Base-by-base conservation (phyloP, 768 basidiomycete genomes). In the Auriscalpium vulgare region DNA sequence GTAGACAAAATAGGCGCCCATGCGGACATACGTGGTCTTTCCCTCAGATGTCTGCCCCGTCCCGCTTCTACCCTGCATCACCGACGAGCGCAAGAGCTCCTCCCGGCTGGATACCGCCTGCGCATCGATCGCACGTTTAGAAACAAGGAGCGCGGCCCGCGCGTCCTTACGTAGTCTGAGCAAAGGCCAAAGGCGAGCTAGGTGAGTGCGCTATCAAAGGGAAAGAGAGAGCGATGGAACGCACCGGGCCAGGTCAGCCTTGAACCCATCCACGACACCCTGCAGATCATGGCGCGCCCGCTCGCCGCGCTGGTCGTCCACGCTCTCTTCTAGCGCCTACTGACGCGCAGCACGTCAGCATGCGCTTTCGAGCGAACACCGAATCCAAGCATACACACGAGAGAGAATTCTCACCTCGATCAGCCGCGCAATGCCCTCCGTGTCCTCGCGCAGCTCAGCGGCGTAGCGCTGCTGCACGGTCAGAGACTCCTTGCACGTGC, bases 371-470 rank as follows among this genome's bases (percentile, higher is more conserved):
- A 93, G 68, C 46, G 75, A 74, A 87, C 90, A 66, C 48, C 59
- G 57, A 63, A 13, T 47, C 7, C n/a, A 16, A 57, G 55, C 11
- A 16, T 50, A 16, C 23, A n/a, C 37, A 51, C 38, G 48, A 35
- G 11, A 34, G 10, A 8, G 34, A 9, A 16, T 29, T 8, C 17
- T 57, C 58, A 88, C 85, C 74, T 95, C 88, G n/a, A 95, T 72
- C 54, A 85, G 81, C 40, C 75, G 74, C 8, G 75, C 73, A 19
- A 88, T 75, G 0, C 71, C 64, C 38, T 85, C 84, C 16, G 92
- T 70, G 64, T 94, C 92, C 53, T 87, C 86, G 35, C 90, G 75
- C 56, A 94, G 68, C 65, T 92, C 91, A 4, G 81, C 82, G 1
- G 84, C 83, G 53, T 87, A 75, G 49, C 82, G 78, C 65, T 92